Conservation (phyloP, 2,329 filamentous ascomycete species). For the Colletotrichum destructivum region DNA sequence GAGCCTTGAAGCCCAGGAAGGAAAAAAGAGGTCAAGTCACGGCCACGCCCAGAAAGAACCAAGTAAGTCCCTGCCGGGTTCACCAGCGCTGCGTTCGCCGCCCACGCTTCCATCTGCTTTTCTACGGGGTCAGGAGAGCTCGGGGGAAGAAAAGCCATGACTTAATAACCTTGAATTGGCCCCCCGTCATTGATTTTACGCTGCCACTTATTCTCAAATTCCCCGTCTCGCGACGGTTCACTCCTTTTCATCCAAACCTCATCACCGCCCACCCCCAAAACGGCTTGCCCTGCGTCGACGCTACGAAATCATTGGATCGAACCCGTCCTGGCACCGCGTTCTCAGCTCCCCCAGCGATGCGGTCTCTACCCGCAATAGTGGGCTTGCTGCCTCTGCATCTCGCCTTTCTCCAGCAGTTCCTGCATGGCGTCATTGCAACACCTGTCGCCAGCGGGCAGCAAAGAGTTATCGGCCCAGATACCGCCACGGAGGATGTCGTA, state of each 20-base stretch:
- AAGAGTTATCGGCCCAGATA: conserved; percentile 39
- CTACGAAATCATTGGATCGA: conserved; percentile 13
- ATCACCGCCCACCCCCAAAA: no score
- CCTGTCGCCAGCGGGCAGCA: conserved; percentile 41
- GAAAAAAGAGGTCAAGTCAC: conserved; percentile 28
- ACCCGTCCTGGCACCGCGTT: conserved; percentile 8
- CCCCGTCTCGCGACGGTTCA: conserved; percentile 8
- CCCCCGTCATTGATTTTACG: conserved; percentile 9
- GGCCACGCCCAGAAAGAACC: conserved; percentile 16
- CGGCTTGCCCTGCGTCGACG: conserved; percentile 23
- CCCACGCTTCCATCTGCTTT: conserved; percentile 32
- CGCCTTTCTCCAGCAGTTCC: conserved; percentile 38
- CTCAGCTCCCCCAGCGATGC: conserved; percentile 35
- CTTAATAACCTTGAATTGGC: conserved; percentile 39
- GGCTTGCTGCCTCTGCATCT: conserved; percentile 40
- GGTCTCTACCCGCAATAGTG: conserved; percentile 43
- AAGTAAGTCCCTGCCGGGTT: conserved; percentile 20
- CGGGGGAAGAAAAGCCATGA: conserved; percentile 28
- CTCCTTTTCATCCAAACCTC: neutral
- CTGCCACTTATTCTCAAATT: neutral
- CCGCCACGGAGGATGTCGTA: conserved; percentile 43
- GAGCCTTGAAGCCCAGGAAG: conserved; percentile 27
- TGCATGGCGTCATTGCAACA: conserved; percentile 41
- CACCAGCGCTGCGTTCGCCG: conserved; percentile 26
- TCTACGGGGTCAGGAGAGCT: conserved; percentile 33